Percentiles rank a stretch among this genome's conserved stretches.
phyloP scores from a whole-genome alignment of 805 yeast genomes.

The Ogataea chonburiensis region DNA sequence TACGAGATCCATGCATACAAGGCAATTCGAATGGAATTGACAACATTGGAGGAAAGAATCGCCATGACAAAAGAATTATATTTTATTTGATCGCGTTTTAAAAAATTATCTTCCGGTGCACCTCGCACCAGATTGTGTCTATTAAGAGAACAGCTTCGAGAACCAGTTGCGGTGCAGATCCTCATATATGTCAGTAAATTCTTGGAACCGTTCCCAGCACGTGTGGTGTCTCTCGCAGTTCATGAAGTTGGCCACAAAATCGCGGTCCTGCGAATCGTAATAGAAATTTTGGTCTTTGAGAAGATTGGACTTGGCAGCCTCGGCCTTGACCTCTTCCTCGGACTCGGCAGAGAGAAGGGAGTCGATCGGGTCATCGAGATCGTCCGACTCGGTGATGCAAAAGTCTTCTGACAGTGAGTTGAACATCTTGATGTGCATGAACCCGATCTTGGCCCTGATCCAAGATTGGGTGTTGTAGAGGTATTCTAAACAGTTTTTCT shows the following conservation, averaged over 20 bases:
- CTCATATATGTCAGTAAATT: constrained; percentile 33
- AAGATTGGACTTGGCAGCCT: constrained; percentile 14
- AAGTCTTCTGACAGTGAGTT: constrained; percentile 39
- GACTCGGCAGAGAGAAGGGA: constrained; percentile 19
- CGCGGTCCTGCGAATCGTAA: constrained; percentile 37
- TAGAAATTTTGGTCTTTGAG: constrained; percentile 31
- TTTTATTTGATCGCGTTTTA: constrained; percentile 7
- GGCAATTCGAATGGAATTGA: constrained; percentile 23
- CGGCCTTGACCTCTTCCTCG: constrained; percentile 10
- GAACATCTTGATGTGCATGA: constrained; percentile 39
- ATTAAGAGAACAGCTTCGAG: constrained; percentile 20
- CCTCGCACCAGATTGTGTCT: constrained; percentile 6
- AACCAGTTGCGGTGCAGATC: constrained; percentile 36
- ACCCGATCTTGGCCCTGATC: constrained; percentile 41
- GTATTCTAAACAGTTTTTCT: constrained; percentile 40
- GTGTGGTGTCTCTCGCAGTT: constrained; percentile 38
- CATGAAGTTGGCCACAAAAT: constrained; percentile 40
- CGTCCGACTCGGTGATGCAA: constrained; percentile 35
- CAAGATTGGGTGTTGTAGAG: constrained; percentile 38
- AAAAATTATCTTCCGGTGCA: background rate
- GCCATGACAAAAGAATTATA: constrained; percentile 26
- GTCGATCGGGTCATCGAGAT: constrained; percentile 25
- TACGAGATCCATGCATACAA: constrained; percentile 25
- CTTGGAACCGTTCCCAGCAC: constrained; percentile 43
- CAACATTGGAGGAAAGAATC: constrained; percentile 26